These are phyloP conservation scores for Truncatella angustata DNA, from an alignment of 2,329 filamentous ascomycete genomes.

Conservation along the genomic window DNA sequence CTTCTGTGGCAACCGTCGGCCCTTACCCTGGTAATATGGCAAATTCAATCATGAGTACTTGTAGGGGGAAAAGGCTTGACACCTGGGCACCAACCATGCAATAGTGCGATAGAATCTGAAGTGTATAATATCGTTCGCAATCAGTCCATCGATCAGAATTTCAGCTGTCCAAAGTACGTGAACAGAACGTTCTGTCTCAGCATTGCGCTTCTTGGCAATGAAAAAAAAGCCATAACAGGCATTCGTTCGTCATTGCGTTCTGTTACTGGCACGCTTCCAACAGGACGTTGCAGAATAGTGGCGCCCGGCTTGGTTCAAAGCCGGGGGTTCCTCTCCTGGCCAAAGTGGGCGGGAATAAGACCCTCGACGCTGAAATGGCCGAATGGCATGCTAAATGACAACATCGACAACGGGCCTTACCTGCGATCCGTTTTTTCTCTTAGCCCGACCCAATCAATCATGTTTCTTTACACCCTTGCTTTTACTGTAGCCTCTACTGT, in stretches of 20 bases:
- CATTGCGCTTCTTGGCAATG: slow-evolving; percentile 5
- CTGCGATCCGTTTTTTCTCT: not conserved
- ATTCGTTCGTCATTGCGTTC: not conserved
- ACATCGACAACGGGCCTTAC: not conserved
- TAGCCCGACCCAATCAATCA: not conserved
- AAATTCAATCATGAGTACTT: not conserved
- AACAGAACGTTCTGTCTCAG: not conserved
- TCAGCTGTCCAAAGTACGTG: not conserved
- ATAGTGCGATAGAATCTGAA: too few species aligned
- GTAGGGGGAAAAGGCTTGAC: not conserved
- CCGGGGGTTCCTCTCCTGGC: slow-evolving; percentile 7
- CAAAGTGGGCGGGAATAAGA: slow-evolving; percentile 11
- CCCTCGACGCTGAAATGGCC: not conserved
- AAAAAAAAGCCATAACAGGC: slow-evolving; percentile 2
- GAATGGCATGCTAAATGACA: slow-evolving; percentile 6
- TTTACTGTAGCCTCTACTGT: too few species aligned
- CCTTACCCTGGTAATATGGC: not conserved
- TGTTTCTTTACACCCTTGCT: not conserved
- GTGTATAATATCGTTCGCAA: not conserved
- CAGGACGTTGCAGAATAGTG: slow-evolving; percentile 11
- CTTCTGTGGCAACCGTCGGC: not conserved
- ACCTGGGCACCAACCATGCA: too few species aligned
- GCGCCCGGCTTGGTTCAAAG: slow-evolving; percentile 9
- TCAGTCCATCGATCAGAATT: not conserved
- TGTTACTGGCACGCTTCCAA: not conserved